A percentile compares a stretch with the other conserved stretches of the same genome.
These are phyloP conservation scores for Nitzschia palea DNA, from an alignment of 108 stramenopile genomes.

Conservation along the genomic window DNA sequence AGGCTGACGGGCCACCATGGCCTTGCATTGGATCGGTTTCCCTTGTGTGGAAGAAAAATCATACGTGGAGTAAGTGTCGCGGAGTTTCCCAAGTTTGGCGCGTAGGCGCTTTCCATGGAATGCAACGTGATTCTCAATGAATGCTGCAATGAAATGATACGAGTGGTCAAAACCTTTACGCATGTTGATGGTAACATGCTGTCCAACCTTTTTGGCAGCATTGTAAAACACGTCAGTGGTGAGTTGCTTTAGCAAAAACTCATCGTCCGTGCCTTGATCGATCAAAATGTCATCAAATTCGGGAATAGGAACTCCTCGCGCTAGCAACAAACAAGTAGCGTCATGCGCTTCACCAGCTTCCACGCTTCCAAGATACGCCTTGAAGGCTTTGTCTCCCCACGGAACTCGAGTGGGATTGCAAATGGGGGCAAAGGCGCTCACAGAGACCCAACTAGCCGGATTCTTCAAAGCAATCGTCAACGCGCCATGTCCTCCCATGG, in stretches of 20 bases:
- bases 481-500: slow-evolving; percentile 88
- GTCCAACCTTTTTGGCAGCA: slow-evolving; percentile 63
- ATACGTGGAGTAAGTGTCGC: slow-evolving; percentile 30
- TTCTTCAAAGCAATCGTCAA: slow-evolving; percentile 84
- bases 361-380: slow-evolving; percentile 86
- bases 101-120: slow-evolving; percentile 82
- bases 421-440: slow-evolving; percentile 95
- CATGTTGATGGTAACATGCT: slow-evolving; percentile 72
- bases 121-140: slow-evolving; percentile 84
- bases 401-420: slow-evolving; percentile 87
- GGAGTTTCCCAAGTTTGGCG: slow-evolving; percentile 24
- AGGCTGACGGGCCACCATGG: slow-evolving; percentile 81
- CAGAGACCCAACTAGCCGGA: slow-evolving; percentile 50
- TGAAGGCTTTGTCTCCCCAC: slow-evolving; percentile 98
- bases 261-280: slow-evolving; percentile 79
- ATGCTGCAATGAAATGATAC: slow-evolving; percentile 90
- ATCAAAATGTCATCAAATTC: slow-evolving; percentile 78
- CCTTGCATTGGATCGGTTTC: slow-evolving; percentile 68
- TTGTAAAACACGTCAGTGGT: slow-evolving; percentile 53
- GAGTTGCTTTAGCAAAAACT: slow-evolving; percentile 71
- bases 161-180: slow-evolving; percentile 93
- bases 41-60: slow-evolving; percentile 42
- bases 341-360: slow-evolving; percentile 85
- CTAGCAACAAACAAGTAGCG: slow-evolving; percentile 70
- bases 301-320: slow-evolving; percentile 5